Base-by-base conservation (phyloP, 2,329 filamentous ascomycete genomes). In the Verticillium nonalfalfae region DNA sequence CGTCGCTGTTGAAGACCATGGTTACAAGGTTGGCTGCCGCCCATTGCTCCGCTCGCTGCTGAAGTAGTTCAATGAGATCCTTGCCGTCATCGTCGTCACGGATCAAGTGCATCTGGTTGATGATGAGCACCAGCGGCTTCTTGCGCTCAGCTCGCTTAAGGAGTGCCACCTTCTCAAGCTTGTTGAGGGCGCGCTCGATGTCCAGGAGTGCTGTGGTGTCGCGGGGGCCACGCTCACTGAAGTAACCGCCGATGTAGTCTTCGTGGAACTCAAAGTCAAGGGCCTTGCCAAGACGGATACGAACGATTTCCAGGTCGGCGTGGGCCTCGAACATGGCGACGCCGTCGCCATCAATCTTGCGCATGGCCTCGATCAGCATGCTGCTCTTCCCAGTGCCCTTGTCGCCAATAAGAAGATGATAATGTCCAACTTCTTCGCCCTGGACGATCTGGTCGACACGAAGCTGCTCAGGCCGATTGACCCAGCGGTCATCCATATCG, bases 291-390 rank as follows among this genome's bases (percentile, higher is more conserved):
- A 99, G 83, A 4, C 95, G 85, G 54, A 97, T 90, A 18, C 95
- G 90, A 73, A 99, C 96, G 62, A 99, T 96, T 70, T 99, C 95
- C 1, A 93, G 84, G 73, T 99, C 93, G 5, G 93, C 90, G 74
- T 99, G 95, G 1, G 94, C 93, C 75, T 99, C 95, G 70, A 98
- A 91, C 91, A 99, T 97, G 67, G 93, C 90, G 55, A 94, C 89
- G 26, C 91, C 91, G 63, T 95, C 90, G 4, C 93, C 95, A 64
- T 97, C 85, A 61, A 93, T 89, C 74, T 96, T 96, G 60, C 89
- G 87, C 94, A 99, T 99, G 9, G 92, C 91, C 72, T 98, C 92
- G 21, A 99, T 69, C 38, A 99, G 78, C 95, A 99, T 98, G 67
- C 91, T 96, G 63, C 91, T 96, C 79, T 99, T 99, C 7, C 95